Evolutionary conservation across 495 filamentous ascomycete genomes (phyloP).

Genomic region (Hypoxylon crocopeplum): DNA sequence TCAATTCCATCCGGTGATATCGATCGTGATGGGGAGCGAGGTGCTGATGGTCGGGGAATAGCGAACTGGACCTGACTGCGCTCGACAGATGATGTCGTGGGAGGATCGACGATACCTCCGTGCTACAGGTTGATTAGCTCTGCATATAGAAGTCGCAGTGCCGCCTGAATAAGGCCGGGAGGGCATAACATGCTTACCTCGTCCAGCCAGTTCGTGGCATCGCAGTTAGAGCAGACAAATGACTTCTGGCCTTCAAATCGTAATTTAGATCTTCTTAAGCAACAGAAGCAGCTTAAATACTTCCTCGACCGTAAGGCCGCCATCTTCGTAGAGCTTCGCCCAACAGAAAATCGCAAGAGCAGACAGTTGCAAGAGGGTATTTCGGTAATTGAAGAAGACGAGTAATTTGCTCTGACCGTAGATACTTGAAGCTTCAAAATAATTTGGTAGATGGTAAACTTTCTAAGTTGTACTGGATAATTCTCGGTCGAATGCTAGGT

Average conservation of each 20-base stretch:
- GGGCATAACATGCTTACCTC: slow-evolving; percentile 48
- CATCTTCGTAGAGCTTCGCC: slow-evolving; percentile 20
- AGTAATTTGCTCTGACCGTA: background rate
- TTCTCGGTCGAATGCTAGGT: background rate
- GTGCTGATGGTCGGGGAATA: slow-evolving; percentile 43
- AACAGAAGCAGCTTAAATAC: slow-evolving; percentile 76
- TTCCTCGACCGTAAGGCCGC: slow-evolving; percentile 47
- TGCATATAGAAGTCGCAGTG: background rate
- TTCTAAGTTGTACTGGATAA: too few species aligned
- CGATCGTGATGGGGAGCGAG: slow-evolving; percentile 40
- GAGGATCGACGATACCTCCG: slow-evolving; percentile 87
- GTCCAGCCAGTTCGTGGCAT: slow-evolving; percentile 84
- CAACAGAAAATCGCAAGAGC: background rate
- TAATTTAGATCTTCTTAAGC: slow-evolving; percentile 66
- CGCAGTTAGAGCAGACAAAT: slow-evolving; percentile 76
- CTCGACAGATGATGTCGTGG: slow-evolving; percentile 48
- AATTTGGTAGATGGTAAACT: too few species aligned
- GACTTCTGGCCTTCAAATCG: slow-evolving; percentile 58
- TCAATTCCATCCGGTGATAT: slow-evolving; percentile 15
- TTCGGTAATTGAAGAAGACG: background rate
- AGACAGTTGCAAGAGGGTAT: background rate
- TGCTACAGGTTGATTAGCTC: slow-evolving; percentile 56
- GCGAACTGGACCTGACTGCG: slow-evolving; percentile 47
- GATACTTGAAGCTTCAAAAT: background rate
- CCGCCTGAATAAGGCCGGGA: too few species aligned